Conservation (phyloP, 2,329 filamentous ascomycete species). For the Alternaria gansuensis region DNA sequence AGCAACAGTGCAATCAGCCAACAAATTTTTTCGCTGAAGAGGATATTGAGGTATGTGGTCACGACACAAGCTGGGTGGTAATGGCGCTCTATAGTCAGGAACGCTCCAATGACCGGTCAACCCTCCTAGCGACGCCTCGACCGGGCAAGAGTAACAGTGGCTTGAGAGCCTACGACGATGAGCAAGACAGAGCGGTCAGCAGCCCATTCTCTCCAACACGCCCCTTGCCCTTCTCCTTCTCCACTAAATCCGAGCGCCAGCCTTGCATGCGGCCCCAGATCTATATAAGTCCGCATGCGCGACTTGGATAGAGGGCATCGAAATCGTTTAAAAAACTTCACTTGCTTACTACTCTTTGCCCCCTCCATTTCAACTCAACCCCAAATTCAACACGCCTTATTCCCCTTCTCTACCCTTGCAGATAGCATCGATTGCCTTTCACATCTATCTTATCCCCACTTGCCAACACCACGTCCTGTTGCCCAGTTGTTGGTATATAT, state of each 20-base stretch:
- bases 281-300: conserved; percentile 30
- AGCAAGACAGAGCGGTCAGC: conserved; percentile 28
- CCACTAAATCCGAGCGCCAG: conserved; percentile 1
- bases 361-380: conserved; percentile 7
- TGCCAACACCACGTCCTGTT: conserved; percentile 1
- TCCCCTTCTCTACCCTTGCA: conserved; percentile 3
- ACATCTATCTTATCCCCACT: conserved; percentile 3
- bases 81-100: not conserved
- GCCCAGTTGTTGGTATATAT: conserved; percentile 1
- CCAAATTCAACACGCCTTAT: conserved; percentile 10
- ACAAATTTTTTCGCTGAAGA: not conserved
- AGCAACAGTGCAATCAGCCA: conserved; percentile 2
- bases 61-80: conserved; percentile 5
- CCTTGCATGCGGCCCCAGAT: conserved; percentile 2
- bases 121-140: conserved; percentile 24
- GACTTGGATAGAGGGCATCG: conserved; percentile 5
- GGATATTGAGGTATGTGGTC: not conserved
- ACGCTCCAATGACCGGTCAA: conserved; percentile 20
- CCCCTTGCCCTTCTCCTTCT: conserved; percentile 9
- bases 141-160: conserved; percentile 41
- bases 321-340: conserved; percentile 3
- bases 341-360: conserved; percentile 10
- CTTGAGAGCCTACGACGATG: conserved; percentile 34
- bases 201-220: conserved; percentile 22
- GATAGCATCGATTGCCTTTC: conserved; percentile 10